phyloP scores from a whole-genome alignment of 345 rosid genomes.

The Diplotaxis tenuifolia region DNA sequence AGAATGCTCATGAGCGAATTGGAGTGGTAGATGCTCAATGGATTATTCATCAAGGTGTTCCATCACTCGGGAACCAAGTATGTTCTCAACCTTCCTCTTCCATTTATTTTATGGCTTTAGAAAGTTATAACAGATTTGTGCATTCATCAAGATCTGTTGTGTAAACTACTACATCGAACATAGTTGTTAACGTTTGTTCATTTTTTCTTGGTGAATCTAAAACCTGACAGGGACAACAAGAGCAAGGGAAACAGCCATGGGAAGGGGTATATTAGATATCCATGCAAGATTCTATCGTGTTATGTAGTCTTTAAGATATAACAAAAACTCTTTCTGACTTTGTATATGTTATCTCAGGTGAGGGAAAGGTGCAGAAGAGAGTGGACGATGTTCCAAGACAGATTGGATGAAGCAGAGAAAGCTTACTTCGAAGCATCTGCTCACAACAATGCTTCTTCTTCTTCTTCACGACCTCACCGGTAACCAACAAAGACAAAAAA shows the following conservation, averaged over 20 bases:
- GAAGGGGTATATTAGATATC: constrained; percentile 56
- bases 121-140: too few relatives aligned
- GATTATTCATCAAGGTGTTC: constrained; percentile 65
- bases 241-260: constrained; percentile 56
- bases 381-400: constrained; percentile 76
- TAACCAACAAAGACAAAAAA: not conserved
- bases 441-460: constrained; percentile 19
- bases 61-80: constrained; percentile 76
- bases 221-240: constrained; percentile 40
- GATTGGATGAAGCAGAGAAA: constrained; percentile 60
- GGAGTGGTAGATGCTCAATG: constrained; percentile 81
- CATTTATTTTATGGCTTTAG: not conserved
- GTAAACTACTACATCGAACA: too few relatives aligned
- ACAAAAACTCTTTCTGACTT: not conserved
- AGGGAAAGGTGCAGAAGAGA: constrained; percentile 81
- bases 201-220: not conserved
- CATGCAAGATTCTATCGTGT: not conserved
- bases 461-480: constrained; percentile 20
- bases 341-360: constrained; percentile 43
- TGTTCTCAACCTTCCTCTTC: not conserved
- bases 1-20: constrained; percentile 68
- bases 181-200: too few relatives aligned
- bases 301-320: not conserved
- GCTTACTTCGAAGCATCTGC: constrained; percentile 47
- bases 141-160: too few relatives aligned